These are phyloP conservation scores for Candida boleticola DNA, from an alignment of 805 yeast species.

Conservation along the genomic window DNA sequence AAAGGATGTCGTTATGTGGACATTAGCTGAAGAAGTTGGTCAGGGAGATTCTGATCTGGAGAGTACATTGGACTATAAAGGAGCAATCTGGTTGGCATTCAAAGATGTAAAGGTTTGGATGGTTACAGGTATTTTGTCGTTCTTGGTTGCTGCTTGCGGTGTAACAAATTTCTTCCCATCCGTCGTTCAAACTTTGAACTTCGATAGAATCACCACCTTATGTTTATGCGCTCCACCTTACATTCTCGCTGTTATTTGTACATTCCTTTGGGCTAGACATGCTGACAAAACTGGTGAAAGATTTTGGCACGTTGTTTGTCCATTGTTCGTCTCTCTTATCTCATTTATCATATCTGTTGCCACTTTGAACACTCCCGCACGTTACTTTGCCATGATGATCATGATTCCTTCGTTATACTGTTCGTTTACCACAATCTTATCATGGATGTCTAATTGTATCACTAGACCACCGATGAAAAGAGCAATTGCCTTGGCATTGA, in stretches of 20 bases:
- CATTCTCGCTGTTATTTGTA: constrained; percentile 47
- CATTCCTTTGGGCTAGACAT: constrained; percentile 53
- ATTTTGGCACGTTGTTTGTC: constrained; percentile 46
- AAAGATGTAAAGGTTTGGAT: constrained; percentile 46
- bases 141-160: constrained; percentile 57
- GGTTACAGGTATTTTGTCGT: constrained; percentile 41
- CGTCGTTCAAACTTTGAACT: constrained; percentile 55
- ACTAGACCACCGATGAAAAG: constrained; percentile 61
- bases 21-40: constrained; percentile 40
- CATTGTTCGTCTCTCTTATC: constrained; percentile 39
- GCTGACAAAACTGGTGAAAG: constrained; percentile 59
- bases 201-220: constrained; percentile 47
- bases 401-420: constrained; percentile 57
- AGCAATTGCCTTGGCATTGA: constrained; percentile 54
- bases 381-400: constrained; percentile 59
- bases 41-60: constrained; percentile 33
- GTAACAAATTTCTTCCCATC: constrained; percentile 65
- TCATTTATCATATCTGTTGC: constrained; percentile 52
- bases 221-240: constrained; percentile 62
- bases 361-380: constrained; percentile 52
- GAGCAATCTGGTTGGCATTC: constrained; percentile 34
- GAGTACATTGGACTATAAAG: constrained; percentile 33
- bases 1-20: constrained; percentile 41
- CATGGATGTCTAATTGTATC: constrained; percentile 56
- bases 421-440: constrained; percentile 49